Evolutionary conservation across 768 basidiomycete species (phyloP).

Genomic region (Paxillus rubicundulus): DNA sequence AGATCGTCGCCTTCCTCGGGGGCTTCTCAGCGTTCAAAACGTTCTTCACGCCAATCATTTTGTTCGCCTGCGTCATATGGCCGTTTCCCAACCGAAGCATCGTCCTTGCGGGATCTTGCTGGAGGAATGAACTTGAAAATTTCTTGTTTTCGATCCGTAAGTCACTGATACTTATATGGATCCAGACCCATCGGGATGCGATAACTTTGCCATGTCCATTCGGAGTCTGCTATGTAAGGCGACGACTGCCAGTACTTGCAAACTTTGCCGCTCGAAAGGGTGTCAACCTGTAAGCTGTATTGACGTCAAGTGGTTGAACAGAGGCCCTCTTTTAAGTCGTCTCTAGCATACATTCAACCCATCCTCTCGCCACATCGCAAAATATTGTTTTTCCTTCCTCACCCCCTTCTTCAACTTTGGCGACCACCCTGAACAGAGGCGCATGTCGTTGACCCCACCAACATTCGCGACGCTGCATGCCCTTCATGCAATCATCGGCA

Average conservation of each 20-base stretch:
- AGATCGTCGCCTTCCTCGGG: constrained; percentile 26
- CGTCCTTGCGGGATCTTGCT: no score
- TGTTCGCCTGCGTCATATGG: background rate
- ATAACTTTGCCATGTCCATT: constrained; percentile 7
- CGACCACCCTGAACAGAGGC: background rate
- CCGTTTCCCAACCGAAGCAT: constrained; percentile 2
- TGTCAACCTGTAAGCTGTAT: background rate
- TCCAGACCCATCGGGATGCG: background rate
- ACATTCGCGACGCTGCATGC: constrained; percentile 64
- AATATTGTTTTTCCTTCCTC: constrained; percentile 1
- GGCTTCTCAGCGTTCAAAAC: background rate
- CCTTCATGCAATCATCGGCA: constrained; percentile 63
- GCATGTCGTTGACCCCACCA: constrained; percentile 38
- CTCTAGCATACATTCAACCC: background rate
- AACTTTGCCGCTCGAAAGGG: background rate
- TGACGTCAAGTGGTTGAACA: constrained; percentile 7
- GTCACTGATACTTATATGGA: constrained; percentile 15
- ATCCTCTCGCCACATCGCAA: constrained; percentile 1
- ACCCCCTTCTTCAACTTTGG: background rate
- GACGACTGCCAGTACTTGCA: background rate
- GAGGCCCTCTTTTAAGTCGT: constrained; percentile 15
- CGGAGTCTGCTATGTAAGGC: constrained; percentile 11
- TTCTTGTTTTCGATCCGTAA: constrained; percentile 16
- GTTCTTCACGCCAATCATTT: constrained; percentile 12
- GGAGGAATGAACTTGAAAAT: background rate